These are phyloP conservation scores for Pyrenula aspistea DNA, from an alignment of 495 filamentous ascomycete genomes.

Conservation along the genomic window DNA sequence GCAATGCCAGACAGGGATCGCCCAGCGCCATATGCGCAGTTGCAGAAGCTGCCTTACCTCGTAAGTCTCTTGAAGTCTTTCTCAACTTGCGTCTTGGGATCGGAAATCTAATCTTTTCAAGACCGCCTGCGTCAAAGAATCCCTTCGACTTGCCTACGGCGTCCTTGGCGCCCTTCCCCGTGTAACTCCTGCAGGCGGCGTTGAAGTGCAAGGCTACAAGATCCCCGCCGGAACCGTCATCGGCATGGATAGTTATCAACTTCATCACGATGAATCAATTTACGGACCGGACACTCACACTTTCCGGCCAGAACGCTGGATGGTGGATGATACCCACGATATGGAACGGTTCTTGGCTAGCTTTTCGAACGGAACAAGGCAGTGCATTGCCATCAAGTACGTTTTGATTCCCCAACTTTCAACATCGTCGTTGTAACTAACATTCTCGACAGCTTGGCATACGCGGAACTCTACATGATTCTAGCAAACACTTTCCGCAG, in stretches of 20 bases:
- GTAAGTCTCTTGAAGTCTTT: too few species aligned
- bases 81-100: too few species aligned
- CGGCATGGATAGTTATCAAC: slow-evolving; percentile 19
- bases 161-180: too few species aligned
- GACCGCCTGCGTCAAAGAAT: slow-evolving; percentile 28
- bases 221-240: slow-evolving; percentile 24
- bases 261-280: slow-evolving; percentile 18
- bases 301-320: slow-evolving; percentile 36
- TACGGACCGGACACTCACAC: slow-evolving; percentile 19
- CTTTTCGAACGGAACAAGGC: slow-evolving; percentile 19
- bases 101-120: too few species aligned
- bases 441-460: slow-evolving; percentile 29
- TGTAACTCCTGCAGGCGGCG: slow-evolving; percentile 16
- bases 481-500: slow-evolving; percentile 29
- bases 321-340: slow-evolving; percentile 16
- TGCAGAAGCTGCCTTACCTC: slow-evolving; percentile 26
- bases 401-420: too few species aligned
- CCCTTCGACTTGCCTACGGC: slow-evolving; percentile 23
- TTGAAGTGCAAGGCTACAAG: too few species aligned
- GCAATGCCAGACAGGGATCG: slow-evolving; percentile 11
- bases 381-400: slow-evolving; percentile 24
- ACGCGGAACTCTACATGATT: slow-evolving; percentile 30
- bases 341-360: slow-evolving; percentile 12
- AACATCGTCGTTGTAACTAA: too few species aligned
- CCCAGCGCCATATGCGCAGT: slow-evolving; percentile 7